Evolutionary conservation across 75 land plant genomes (phyloP), one percentile per base, ranked within the genome.

Genomic region (Pinus tabuliformis): DNA sequence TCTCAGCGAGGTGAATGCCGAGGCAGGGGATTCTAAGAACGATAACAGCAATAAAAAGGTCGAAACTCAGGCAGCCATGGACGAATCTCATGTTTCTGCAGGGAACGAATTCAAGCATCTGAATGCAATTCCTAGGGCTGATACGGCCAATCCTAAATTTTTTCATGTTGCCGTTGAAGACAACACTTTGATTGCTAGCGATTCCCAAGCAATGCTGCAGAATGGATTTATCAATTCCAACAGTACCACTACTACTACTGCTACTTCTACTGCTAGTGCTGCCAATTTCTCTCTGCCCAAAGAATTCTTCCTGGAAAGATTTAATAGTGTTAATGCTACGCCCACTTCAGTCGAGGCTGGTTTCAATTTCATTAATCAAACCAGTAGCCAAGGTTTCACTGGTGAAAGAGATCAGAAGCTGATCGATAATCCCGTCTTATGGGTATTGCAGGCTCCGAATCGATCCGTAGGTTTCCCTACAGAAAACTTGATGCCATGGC

Each of bases 241-340:
- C 22, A 49, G 2, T 9, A 49, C 12, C 2, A 49, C 54, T 9
- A 49, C 12, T 49, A 49, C 54, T 9, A 49, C 54, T 49, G 11
- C 54, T 49, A 49, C 54, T 49, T 49, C 54, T 49, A 9, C 54
- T 49, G 52, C 52, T 7, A 45, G 52, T 45, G 71, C 33, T 30
- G 36, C 36, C 36, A 65, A 65, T 28, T 36, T 68, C 4, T 42
- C 49, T 39, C 9, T 17, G 71, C 45, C 37, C 20, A 39, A 66
- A 11, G 71, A 66, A 66, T 39, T 68, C 20, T 45, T 68, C 36
- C 72, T 68, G 52, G 39, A 68, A 20, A 68, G 42, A n/a, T 68
- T 42, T 45, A 68, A 20, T 33, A 66, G 17, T 3, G 45, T 30
- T 2, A 20, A 66, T 39, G 49, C 17, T 12, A 68, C 39, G 14